Evolutionary conservation across 2,329 filamentous ascomycete species (phyloP).

Genomic region (Dactylellina parvicollis): DNA sequence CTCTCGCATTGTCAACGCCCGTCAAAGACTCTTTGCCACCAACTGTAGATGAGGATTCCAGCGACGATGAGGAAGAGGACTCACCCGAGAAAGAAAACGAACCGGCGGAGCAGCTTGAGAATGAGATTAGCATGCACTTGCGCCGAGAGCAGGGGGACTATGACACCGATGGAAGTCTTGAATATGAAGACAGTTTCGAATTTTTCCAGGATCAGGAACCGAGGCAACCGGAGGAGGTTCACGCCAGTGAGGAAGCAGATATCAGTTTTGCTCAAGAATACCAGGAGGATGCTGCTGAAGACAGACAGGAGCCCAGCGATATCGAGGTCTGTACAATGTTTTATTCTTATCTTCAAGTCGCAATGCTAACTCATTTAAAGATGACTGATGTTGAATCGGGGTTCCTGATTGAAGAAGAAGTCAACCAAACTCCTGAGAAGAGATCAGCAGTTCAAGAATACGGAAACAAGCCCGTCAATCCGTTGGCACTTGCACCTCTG

Average conservation of each 20-base stretch:
- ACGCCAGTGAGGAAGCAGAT: neutral
- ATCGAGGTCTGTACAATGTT: neutral
- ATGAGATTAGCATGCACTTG: conserved; percentile 9
- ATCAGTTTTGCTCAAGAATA: neutral
- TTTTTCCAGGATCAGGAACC: neutral
- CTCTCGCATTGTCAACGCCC: neutral
- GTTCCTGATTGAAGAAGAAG: conserved; percentile 24
- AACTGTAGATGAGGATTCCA: neutral
- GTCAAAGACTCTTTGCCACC: neutral
- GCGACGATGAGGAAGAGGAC: neutral
- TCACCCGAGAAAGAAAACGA: neutral
- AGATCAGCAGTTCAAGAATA: neutral
- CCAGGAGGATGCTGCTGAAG: neutral
- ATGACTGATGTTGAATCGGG: conserved; percentile 30
- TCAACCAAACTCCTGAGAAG: conserved; percentile 30
- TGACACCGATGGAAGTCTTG: neutral
- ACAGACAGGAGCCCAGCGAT: neutral
- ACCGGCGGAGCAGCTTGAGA: neutral
- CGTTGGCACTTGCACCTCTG: conserved; percentile 32
- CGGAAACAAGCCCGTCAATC: conserved; percentile 7
- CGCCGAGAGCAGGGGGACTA: conserved; percentile 11
- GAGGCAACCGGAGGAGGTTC: neutral
- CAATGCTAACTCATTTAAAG: conserved; percentile 3
- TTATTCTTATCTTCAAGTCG: neutral
- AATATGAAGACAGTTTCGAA: neutral